Conservation (phyloP, 805 yeast genomes). For the Henningerozyma blattae region DNA sequence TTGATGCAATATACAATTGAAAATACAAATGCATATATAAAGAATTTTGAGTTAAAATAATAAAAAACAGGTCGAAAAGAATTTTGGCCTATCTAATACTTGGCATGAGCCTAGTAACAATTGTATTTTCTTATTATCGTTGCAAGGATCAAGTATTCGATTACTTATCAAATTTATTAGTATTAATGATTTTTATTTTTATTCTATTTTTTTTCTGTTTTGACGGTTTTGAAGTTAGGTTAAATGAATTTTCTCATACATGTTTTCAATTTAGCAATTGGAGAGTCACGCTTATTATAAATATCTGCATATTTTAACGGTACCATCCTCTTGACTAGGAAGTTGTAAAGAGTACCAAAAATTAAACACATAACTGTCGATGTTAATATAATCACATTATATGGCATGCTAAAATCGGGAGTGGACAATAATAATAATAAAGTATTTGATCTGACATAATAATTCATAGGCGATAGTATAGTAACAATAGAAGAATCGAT, state of each 20-base stretch:
- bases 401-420: conserved; percentile 98
- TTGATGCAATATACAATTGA: too few species aligned
- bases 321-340: conserved; percentile 60
- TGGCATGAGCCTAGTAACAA: too few species aligned
- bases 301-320: conserved; percentile 58
- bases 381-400: conserved; percentile 87
- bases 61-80: too few species aligned
- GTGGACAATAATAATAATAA: conserved; percentile 79
- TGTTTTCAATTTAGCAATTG: conserved; percentile 13
- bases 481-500: conserved; percentile 81
- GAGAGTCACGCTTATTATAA: conserved; percentile 7
- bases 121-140: too few species aligned
- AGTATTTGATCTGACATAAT: conserved; percentile 72
- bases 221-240: too few species aligned
- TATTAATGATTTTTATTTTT: too few species aligned
- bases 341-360: conserved; percentile 76
- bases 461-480: conserved; percentile 32
- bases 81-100: too few species aligned
- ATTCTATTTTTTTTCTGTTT: too few species aligned
- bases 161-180: too few species aligned
- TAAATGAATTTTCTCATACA: conserved; percentile 7
- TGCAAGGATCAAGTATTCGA: too few species aligned
- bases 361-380: conserved; percentile 88
- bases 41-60: too few species aligned
- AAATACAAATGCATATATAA: too few species aligned